A percentile compares a stretch with the other conserved stretches of the same genome.
These are phyloP conservation scores for Aspergillus luchuensis DNA, from an alignment of 2,329 filamentous ascomycete species.

Conservation along the genomic window DNA sequence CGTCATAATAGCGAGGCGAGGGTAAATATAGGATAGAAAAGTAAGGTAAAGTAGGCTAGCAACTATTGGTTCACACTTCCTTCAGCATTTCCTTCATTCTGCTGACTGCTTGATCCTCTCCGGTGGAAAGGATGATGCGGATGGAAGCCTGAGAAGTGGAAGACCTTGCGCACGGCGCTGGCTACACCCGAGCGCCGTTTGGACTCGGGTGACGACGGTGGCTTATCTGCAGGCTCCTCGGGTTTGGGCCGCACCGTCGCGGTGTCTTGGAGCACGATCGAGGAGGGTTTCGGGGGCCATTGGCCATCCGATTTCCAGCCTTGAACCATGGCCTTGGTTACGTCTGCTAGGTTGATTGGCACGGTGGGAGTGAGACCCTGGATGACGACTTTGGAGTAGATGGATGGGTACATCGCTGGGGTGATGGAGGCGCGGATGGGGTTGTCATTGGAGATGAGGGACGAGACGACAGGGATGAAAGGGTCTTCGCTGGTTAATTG, in stretches of 20 bases:
- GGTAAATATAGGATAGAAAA: too few species aligned
- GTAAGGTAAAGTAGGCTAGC: too few species aligned
- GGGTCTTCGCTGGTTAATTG: conserved; percentile 45
- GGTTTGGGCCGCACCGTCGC: conserved; percentile 22
- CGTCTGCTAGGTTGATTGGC: conserved; percentile 81
- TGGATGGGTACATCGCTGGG: conserved; percentile 71
- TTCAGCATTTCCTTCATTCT: conserved; percentile 1
- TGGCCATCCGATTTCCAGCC: conserved; percentile 94
- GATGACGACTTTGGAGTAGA: conserved; percentile 86
- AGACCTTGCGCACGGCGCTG: conserved; percentile 44
- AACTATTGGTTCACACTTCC: background rate
- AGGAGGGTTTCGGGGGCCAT: conserved; percentile 72
- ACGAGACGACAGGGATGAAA: conserved; percentile 71
- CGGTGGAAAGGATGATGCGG: conserved; percentile 41
- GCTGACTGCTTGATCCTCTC: conserved; percentile 34
- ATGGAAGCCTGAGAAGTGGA: conserved; percentile 39
- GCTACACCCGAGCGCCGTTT: conserved; percentile 39
- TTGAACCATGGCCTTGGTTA: conserved; percentile 76
- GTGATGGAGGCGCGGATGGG: conserved; percentile 76
- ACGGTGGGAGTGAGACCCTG: conserved; percentile 79
- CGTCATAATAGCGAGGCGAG: background rate
- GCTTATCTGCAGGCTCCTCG: conserved; percentile 11
- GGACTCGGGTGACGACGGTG: conserved; percentile 25
- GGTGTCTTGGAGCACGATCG: conserved; percentile 34
- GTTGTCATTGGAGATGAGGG: conserved; percentile 72